Base-by-base conservation (phyloP, 2,329 filamentous ascomycete genomes). In the Colletotrichum zoysiae region DNA sequence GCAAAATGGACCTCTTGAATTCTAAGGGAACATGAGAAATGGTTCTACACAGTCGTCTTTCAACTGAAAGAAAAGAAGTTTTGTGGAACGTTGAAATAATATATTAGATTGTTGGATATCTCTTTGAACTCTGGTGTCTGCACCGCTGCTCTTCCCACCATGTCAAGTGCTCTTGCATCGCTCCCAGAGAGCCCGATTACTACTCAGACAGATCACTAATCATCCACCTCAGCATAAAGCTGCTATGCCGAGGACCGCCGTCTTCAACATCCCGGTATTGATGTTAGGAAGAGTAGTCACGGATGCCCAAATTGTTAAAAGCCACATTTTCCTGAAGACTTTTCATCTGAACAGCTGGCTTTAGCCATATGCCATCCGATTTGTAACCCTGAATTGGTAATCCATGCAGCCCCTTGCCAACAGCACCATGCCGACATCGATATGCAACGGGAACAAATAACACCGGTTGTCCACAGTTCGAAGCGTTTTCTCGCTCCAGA, bases 141-240 rank as follows among this genome's bases (percentile, higher is more conserved):
- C 46, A 26, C 46, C 12, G n/a, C 5, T 40, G 11, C 33, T 23
- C 1, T 56, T 14, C 5, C 2, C 3, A n/a, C 8, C 30, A 6
- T 8, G 6, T 20, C n/a, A 23, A 16, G 38, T 12, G 18, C 16
- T 16, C 14, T 5, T 20, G 7, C 2, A 30, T 5, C 6, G 3
- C 2, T 11, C 12, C 16, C n/a, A 3, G 26, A 4, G 23, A 8
- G 46, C 26, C 26, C 26, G 57, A 55, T 55, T 50, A 67, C 57
- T 67, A 67, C 26, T 62, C 48, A 30, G 5, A 35, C 11, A 11
- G 65, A 67, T 63, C 57, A 63, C 38, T 63, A 62, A 67, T 67
- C 65, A 63, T 20, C 5, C 7, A 16, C 23, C 5, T 16, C 2
- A 8, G 5, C 55, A 23, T 12, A n/a, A 20, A 44, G 18, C 26